phyloP scores from a whole-genome alignment of 805 yeast genomes.

The Zygotorulaspora sp. region DNA sequence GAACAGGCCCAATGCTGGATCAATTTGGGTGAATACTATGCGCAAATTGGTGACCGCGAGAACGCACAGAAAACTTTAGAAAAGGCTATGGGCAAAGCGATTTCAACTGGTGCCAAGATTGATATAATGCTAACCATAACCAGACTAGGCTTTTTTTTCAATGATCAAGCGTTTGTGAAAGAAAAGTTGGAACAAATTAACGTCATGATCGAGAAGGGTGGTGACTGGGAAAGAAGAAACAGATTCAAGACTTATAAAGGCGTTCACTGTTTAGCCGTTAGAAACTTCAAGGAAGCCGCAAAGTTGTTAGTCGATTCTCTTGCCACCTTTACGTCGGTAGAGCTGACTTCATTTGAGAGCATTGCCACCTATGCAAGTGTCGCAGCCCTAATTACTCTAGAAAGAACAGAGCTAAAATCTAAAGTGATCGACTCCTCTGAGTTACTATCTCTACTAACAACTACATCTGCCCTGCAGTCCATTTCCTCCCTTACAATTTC shows the following conservation, averaged over 20 bases:
- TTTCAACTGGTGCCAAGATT: slow-evolving; percentile 85
- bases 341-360: slow-evolving; percentile 81
- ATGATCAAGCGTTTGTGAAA: slow-evolving; percentile 65
- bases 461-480: slow-evolving; percentile 69
- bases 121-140: slow-evolving; percentile 78
- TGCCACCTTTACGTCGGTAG: slow-evolving; percentile 93
- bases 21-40: slow-evolving; percentile 81
- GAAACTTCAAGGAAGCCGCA: slow-evolving; percentile 84
- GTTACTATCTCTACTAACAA: slow-evolving; percentile 71
- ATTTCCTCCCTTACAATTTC: slow-evolving; percentile 79
- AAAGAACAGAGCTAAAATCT: slow-evolving; percentile 75
- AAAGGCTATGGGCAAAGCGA: slow-evolving; percentile 72
- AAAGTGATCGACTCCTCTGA: slow-evolving; percentile 93
- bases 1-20: slow-evolving; percentile 74
- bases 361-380: slow-evolving; percentile 84
- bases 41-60: slow-evolving; percentile 73
- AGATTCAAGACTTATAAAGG: slow-evolving; percentile 90
- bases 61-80: slow-evolving; percentile 64
- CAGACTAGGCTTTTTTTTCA: slow-evolving; percentile 84
- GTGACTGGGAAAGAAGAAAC: slow-evolving; percentile 99
- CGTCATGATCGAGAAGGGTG: slow-evolving; percentile 85
- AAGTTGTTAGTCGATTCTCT: slow-evolving; percentile 80
- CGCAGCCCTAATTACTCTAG: slow-evolving; percentile 79
- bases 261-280: slow-evolving; percentile 72
- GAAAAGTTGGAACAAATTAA: slow-evolving; percentile 71